phyloP scores from a whole-genome alignment of 2,329 filamentous ascomycete species.

The Talaromyces marneffei region DNA sequence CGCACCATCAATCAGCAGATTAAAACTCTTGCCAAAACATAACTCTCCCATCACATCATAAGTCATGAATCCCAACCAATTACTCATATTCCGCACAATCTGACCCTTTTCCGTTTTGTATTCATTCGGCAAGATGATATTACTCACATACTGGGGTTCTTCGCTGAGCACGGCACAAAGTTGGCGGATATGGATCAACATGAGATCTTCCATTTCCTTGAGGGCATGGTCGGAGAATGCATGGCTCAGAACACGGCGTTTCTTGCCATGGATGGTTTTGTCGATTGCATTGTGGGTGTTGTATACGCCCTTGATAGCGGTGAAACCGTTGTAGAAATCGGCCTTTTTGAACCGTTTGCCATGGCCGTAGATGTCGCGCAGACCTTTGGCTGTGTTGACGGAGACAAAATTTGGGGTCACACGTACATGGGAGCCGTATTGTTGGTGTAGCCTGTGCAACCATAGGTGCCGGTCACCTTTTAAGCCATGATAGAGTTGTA shows the following conservation, averaged over 20 bases:
- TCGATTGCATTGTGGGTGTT: constrained; percentile 70
- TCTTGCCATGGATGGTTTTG: constrained; percentile 62
- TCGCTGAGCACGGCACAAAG: constrained; percentile 47
- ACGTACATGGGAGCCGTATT: constrained; percentile 65
- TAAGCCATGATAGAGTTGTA: constrained; percentile 67
- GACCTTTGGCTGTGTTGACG: constrained; percentile 64
- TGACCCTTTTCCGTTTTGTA: constrained; percentile 19
- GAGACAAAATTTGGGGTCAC: constrained; percentile 72
- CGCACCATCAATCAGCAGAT: constrained; percentile 41
- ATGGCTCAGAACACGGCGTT: constrained; percentile 65
- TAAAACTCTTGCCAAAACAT: constrained; percentile 48
- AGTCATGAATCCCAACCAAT: constrained; percentile 41
- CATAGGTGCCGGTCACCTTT: constrained; percentile 69
- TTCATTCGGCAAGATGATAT: constrained; percentile 14
- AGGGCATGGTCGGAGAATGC: constrained; percentile 63
- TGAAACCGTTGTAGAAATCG: constrained; percentile 68
- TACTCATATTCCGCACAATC: constrained; percentile 29
- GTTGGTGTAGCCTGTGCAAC: constrained; percentile 63
- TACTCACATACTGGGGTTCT: constrained; percentile 11
- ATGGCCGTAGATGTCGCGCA: constrained; percentile 38
- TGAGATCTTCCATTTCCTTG: constrained; percentile 63
- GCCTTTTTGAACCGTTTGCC: constrained; percentile 50
- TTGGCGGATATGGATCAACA: constrained; percentile 59
- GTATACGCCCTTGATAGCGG: constrained; percentile 57
- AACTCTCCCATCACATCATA: constrained; percentile 50